phyloP scores from a whole-genome alignment of 225 moss, liverwort and hornwort species.

The Antitrichia curtipendula region DNA sequence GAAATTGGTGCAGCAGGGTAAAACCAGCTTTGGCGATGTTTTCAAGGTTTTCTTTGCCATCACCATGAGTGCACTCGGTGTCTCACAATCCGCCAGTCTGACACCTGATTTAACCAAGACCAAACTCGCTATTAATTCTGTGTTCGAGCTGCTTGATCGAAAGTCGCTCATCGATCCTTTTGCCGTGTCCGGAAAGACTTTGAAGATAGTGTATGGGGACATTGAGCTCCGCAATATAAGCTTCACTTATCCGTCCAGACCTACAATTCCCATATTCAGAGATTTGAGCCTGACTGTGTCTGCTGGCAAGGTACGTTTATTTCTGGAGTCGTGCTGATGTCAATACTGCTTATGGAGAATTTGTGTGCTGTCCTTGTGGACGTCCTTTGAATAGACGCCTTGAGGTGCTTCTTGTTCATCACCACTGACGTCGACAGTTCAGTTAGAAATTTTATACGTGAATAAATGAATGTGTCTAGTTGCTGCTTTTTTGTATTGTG shows the following conservation, averaged over 20 bases:
- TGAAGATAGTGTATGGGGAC: conserved; percentile 31
- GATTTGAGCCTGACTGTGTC: conserved; percentile 39
- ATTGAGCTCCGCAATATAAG: conserved; percentile 46
- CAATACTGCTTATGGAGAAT: not conserved
- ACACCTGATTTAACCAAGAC: conserved; percentile 64
- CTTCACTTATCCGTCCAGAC: conserved; percentile 64
- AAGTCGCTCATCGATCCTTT: conserved; percentile 51
- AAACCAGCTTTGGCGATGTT: conserved; percentile 23
- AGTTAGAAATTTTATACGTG: not conserved
- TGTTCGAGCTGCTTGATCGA: conserved; percentile 58
- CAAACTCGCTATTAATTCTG: conserved; percentile 53
- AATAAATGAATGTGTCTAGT: not conserved
- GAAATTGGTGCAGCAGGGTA: conserved; percentile 24
- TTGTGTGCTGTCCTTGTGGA: not conserved
- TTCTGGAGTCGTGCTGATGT: not conserved
- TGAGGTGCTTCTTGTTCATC: not conserved
- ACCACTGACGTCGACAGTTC: not conserved
- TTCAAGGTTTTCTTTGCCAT: conserved; percentile 69
- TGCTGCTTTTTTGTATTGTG: not conserved
- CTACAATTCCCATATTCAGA: conserved; percentile 38
- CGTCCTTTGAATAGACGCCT: not conserved
- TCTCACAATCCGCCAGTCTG: conserved; percentile 45
- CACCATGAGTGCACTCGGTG: conserved; percentile 43
- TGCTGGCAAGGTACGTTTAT: conserved; percentile 41
- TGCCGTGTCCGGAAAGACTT: conserved; percentile 24